Evolutionary conservation across 352 stramenopile genomes (phyloP), one percentile per base, ranked within the genome.

Genomic region (Pythium periplocum): DNA sequence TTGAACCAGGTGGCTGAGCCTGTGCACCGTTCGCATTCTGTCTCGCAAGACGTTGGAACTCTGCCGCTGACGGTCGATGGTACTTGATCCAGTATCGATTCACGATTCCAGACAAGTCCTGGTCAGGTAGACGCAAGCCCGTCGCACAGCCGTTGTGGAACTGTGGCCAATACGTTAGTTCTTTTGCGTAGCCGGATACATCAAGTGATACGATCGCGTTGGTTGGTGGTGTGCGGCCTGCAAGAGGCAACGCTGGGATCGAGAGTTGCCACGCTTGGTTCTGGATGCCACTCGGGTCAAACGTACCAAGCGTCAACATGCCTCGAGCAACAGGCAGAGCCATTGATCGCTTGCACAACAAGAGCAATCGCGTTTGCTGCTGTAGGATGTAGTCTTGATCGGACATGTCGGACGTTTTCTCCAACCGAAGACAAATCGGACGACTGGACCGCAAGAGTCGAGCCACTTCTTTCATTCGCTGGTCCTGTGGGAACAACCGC

Each of bases 131-230:
- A 4, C 93, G 77, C 30, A 99, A 74, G 4, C 90, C 95, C n/a
- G 94, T 96, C 4, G 96, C 96, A 38, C 97, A 97, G 30, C 96
- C 97, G 63, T 99, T 99, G 68, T 99, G 96, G 71, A 99, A 99
- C 60, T 99, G 91, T 31, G 96, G 94, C 96, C 97, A 99, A 52
- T 97, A 77, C 6, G 83, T 96, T 45, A 98, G 70, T 40, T 98
- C 96, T 54, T 92, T 90, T 2, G 75, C 73, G 50, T 90, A 84
- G 6, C 81, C 82, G 26, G 85, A 93, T 6, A 96, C 75, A 62
- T 99, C 96, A 12, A 99, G 78, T 12, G 87, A 74, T 33, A 99
- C 77, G 11, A 82, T 92, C 4, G 87, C 87, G 70, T 98, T 98
- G 12, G 87, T 85, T 11, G 96, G 96, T 47, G 96, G 95, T 11